Base-by-base conservation (phyloP, 2,329 filamentous ascomycete species). In the Diplocarpon rosae region DNA sequence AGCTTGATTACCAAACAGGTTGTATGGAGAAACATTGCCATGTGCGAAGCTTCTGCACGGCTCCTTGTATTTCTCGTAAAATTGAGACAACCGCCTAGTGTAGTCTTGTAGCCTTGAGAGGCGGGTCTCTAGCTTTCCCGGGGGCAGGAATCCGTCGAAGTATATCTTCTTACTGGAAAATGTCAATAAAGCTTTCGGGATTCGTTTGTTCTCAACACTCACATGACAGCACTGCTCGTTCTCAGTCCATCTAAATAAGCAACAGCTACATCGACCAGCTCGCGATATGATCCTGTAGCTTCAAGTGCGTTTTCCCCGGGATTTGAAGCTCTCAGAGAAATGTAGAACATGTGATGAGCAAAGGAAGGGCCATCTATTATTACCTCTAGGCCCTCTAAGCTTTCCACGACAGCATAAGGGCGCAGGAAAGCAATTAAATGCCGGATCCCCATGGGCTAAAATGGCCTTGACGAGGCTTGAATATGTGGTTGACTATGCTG, bases 71-170 rank as follows among this genome's bases (percentile, higher is more conserved):
- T 38, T 32, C 7, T 51, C 30, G 37, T 61, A 48, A 45, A 59
- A 61, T 16, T 51, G 37, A 11, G 47, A 44, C 17, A 60, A 42
- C 37, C 50, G 51, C n/a, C 48, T 43, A 27, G 60, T 60, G 27
- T 52, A 46, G 14, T 32, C 41, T 14, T 48, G 36, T 16, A 60
- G 49, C 15, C 59, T 54, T 15, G 51, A 36, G 1, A 55, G 46
- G 40, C 60, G 48, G n/a, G 50, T 53, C 33, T 54, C 37, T 27
- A 56, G 42, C 41, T 63, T 63, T n/a, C 51, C 46, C 17, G 48
- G 27, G 33, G 90, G 90, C 1, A 96, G 70, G 45, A 77, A 80
- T 12, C 88, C 88, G 62, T 96, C 90, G 56, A 96, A 95, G 60
- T 83, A 88, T 42, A 95, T 83, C 37, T 72, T 76, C 46, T 75